A percentile compares a stretch with the other conserved stretches of the same genome.
Conservation (phyloP, 208 protist genomes). For the Trypanosoma cruzi region DNA sequence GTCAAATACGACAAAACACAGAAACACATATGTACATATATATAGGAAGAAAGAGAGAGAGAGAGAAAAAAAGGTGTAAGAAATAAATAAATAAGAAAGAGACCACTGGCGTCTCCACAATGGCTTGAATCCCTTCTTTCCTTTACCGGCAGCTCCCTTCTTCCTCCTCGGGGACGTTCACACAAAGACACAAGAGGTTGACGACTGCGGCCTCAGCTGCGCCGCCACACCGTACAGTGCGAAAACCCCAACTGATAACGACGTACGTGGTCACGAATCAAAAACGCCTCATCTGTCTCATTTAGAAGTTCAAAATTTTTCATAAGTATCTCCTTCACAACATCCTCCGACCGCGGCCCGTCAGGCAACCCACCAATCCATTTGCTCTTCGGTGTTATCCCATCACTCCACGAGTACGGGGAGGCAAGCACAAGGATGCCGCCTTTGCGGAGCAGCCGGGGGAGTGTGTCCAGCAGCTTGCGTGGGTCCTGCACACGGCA, state of each 20-base stretch:
- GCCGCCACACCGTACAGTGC: slow-evolving; percentile 79
- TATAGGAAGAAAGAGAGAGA: not conserved
- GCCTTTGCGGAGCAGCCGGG: slow-evolving; percentile 42
- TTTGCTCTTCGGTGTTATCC: slow-evolving; percentile 52
- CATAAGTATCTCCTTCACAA: slow-evolving; percentile 57
- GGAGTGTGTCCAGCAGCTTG: slow-evolving; percentile 54
- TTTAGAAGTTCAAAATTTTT: slow-evolving; percentile 72
- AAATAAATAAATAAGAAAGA: slow-evolving; percentile 1
- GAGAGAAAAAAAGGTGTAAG: no score
- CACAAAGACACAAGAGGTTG: not conserved
- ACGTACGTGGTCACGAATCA: slow-evolving; percentile 87
- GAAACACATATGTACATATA: not conserved
- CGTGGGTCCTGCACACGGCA: slow-evolving; percentile 78
- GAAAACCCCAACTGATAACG: slow-evolving; percentile 90
- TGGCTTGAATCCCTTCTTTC: not conserved
- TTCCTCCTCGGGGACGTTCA: not conserved
- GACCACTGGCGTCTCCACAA: not conserved
- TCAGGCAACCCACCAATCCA: slow-evolving; percentile 75
- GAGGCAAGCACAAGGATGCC: slow-evolving; percentile 80
- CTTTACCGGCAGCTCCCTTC: not conserved
- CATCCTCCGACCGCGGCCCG: slow-evolving; percentile 57
- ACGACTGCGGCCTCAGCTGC: slow-evolving; percentile 2
- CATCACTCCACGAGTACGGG: slow-evolving; percentile 88
- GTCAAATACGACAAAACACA: not conserved
- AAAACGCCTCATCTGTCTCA: slow-evolving; percentile 81